These are phyloP conservation scores for Escallonia rubra DNA, from an alignment of 129 eudicot species.

Conservation along the genomic window DNA sequence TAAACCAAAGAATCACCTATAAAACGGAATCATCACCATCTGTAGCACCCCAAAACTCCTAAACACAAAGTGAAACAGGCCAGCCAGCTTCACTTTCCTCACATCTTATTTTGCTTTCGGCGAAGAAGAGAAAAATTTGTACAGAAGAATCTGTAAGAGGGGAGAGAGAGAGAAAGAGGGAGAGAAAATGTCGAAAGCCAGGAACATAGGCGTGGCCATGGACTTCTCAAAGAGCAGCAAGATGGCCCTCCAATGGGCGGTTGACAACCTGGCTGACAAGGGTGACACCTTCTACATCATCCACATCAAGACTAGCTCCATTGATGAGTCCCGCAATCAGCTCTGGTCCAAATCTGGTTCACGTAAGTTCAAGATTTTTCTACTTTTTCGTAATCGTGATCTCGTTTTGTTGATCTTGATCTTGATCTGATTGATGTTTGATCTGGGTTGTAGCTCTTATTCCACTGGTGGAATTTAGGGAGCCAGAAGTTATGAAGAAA, in stretches of 20 bases:
- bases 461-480: conserved; percentile 79
- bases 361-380: conserved; percentile 36
- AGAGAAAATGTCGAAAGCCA: conserved; percentile 59
- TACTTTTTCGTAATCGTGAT: not conserved
- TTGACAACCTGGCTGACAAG: conserved; percentile 68
- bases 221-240: conserved; percentile 96
- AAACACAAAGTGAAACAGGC: too few relatives aligned
- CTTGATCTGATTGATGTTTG: not conserved
- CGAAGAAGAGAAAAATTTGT: too few relatives aligned
- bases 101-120: too few relatives aligned
- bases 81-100: too few relatives aligned
- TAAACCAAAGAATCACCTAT: too few relatives aligned
- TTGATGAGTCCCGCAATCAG: conserved; percentile 42
- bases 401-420: not conserved
- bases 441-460: conserved; percentile 49
- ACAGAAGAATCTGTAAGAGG: too few relatives aligned
- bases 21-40: too few relatives aligned
- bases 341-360: conserved; percentile 70
- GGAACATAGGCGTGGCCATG: conserved; percentile 82
- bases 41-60: too few relatives aligned
- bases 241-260: conserved; percentile 72
- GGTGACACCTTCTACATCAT: conserved; percentile 61
- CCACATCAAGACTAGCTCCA: conserved; percentile 37
- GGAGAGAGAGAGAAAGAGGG: not conserved
- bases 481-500: conserved; percentile 57